A percentile compares a stretch with the other conserved stretches of the same genome.
Evolutionary conservation across 78 protist species (phyloP).

Genomic region (Dictyostelium purpureum): DNA sequence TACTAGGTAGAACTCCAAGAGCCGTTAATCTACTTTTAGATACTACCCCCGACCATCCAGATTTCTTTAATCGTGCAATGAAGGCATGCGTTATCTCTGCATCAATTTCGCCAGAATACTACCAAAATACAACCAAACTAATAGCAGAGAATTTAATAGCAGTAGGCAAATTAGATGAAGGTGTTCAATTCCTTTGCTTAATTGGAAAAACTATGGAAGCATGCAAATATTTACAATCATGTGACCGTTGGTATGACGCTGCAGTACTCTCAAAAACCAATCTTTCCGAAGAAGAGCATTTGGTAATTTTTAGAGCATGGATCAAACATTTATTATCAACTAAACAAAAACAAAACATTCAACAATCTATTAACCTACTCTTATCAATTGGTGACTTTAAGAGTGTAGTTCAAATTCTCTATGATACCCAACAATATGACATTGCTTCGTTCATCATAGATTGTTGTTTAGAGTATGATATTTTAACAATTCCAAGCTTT

Average conservation of each 20-base stretch:
- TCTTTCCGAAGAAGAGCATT: slow-evolving; percentile 45
- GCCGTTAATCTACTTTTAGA: slow-evolving; percentile 39
- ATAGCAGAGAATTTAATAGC: slow-evolving; percentile 74
- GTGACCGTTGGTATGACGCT: slow-evolving; percentile 76
- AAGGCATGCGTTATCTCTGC: slow-evolving; percentile 75
- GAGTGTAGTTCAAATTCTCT: slow-evolving; percentile 53
- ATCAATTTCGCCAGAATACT: slow-evolving; percentile 29
- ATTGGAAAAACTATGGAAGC: slow-evolving; percentile 76
- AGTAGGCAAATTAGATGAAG: slow-evolving; percentile 66
- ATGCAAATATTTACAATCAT: slow-evolving; percentile 59
- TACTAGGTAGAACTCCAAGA: slow-evolving; percentile 29
- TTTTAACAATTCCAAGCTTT: slow-evolving; percentile 13
- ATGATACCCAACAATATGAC: slow-evolving; percentile 37
- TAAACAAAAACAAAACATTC: neutral
- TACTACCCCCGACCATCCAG: slow-evolving; percentile 70
- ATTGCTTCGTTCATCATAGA: slow-evolving; percentile 39
- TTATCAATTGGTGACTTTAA: slow-evolving; percentile 54
- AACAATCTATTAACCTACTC: slow-evolving; percentile 1
- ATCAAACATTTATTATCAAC: neutral
- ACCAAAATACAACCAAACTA: slow-evolving; percentile 44
- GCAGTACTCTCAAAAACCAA: slow-evolving; percentile 49
- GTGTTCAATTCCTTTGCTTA: slow-evolving; percentile 75
- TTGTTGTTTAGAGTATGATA: slow-evolving; percentile 25
- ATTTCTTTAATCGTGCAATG: slow-evolving; percentile 53
- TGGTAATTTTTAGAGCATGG: slow-evolving; percentile 42